These are phyloP conservation scores for Phytophthora cryptogea DNA, from an alignment of 352 stramenopile species.

Conservation along the genomic window DNA sequence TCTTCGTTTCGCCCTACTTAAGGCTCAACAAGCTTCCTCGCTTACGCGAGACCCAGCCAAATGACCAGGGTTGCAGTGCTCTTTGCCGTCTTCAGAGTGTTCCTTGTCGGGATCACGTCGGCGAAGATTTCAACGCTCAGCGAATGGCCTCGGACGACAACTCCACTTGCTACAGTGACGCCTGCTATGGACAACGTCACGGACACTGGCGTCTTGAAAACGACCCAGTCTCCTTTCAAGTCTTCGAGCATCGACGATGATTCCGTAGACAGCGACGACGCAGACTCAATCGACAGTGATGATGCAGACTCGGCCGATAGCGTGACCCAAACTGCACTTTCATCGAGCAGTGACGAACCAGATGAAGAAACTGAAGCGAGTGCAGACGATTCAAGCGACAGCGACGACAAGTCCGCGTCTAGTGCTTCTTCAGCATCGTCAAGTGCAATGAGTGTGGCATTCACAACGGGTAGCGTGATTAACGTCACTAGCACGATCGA, in stretches of 20 bases:
- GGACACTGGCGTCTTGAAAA: conserved; percentile 4
- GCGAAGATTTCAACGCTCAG: conserved; percentile 15
- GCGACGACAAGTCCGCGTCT: not conserved
- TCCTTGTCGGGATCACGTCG: conserved; percentile 13
- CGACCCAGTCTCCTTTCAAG: conserved; percentile 1
- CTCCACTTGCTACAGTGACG: conserved; percentile 9
- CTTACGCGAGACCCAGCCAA: conserved; percentile 9
- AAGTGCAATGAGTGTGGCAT: not conserved
- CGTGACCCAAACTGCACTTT: conserved; percentile 1
- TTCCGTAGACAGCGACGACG: conserved; percentile 17
- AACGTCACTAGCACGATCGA: conserved; percentile 20
- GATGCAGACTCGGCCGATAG: conserved; percentile 9
- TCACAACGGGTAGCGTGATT: conserved; percentile 1
- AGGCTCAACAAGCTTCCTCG: conserved; percentile 25
- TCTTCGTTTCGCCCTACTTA: conserved; percentile 16
- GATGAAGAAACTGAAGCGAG: not conserved
- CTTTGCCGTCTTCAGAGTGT: conserved; percentile 9
- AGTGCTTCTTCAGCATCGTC: not conserved
- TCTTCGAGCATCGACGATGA: conserved; percentile 1
- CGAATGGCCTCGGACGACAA: conserved; percentile 7
- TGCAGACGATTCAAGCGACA: not conserved
- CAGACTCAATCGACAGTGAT: conserved; percentile 8
- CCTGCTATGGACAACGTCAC: conserved; percentile 8
- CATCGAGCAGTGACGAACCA: not conserved
- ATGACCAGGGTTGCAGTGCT: conserved; percentile 16